Percentiles rank a stretch among this genome's conserved stretches.
phyloP scores from a whole-genome alignment of 345 rosid genomes.

The Abelmoschus esculentus region DNA sequence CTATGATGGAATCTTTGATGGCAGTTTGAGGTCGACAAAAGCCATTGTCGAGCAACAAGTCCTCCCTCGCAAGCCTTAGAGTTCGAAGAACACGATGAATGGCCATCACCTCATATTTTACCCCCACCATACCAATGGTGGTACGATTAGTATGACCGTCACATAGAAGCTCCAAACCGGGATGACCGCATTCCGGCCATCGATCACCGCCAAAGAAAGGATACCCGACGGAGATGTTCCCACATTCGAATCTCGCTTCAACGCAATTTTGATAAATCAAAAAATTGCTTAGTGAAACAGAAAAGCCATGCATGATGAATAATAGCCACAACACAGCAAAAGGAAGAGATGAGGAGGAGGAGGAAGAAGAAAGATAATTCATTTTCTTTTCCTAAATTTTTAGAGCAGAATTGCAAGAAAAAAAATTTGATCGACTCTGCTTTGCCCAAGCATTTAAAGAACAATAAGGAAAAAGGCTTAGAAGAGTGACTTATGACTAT shows the following conservation, averaged over 20 bases:
- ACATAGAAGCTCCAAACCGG: slow-evolving; percentile 26
- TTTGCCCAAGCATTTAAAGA: no score
- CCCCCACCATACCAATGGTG: slow-evolving; percentile 8
- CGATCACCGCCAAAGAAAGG: slow-evolving; percentile 36
- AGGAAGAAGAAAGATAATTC: background rate
- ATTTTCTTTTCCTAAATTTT: background rate
- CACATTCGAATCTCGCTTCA: slow-evolving; percentile 9
- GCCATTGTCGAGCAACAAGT: background rate
- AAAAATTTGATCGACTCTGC: background rate
- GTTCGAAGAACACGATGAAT: background rate
- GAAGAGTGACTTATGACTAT: no score
- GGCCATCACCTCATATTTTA: slow-evolving; percentile 22
- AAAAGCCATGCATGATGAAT: background rate
- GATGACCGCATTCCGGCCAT: slow-evolving; percentile 17
- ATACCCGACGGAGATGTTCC: slow-evolving; percentile 14
- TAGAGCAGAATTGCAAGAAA: background rate
- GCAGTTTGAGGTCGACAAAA: slow-evolving; percentile 6
- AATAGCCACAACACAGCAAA: background rate
- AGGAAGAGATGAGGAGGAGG: background rate
- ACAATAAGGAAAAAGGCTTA: no score
- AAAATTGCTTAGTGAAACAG: background rate
- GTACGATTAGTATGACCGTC: background rate
- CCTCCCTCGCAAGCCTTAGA: slow-evolving; percentile 14
- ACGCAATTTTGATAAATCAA: background rate
- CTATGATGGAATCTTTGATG: background rate